Conservation (phyloP, 257 asterid genomes). For the Nicotiana tomentosiformis region DNA sequence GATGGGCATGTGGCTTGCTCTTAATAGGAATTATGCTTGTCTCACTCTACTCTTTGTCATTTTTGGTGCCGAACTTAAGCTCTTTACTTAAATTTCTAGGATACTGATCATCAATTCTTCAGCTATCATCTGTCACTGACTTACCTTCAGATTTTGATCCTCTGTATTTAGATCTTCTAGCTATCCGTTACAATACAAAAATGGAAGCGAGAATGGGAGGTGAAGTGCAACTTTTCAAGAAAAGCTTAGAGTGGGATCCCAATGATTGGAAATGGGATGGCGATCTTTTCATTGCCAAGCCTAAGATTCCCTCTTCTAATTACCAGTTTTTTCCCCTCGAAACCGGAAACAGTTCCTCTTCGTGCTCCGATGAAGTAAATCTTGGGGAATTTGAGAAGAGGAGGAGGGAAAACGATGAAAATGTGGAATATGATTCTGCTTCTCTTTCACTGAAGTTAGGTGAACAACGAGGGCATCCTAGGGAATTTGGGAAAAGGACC, state of each 20-base stretch:
- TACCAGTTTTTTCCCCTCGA: conserved; percentile 42
- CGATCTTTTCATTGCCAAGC: conserved; percentile 49
- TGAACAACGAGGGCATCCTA: conserved; percentile 14
- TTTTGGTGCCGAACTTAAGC: conserved; percentile 28
- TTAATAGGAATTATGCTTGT: conserved; percentile 22
- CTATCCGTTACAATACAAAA: too few species aligned
- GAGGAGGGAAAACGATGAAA: conserved; percentile 27
- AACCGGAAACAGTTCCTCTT: conserved; percentile 44
- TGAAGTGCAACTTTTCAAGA: conserved; percentile 4
- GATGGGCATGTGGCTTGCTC: conserved; percentile 18
- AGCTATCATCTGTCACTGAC: too few species aligned
- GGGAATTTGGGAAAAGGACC: conserved; percentile 52
- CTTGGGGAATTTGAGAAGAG: conserved; percentile 47
- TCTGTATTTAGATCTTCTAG: neutral
- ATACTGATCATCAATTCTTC: too few species aligned
- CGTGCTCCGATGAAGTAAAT: conserved; percentile 49
- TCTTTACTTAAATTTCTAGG: neutral
- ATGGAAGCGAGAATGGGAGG: conserved; percentile 49
- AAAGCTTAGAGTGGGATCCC: conserved; percentile 67
- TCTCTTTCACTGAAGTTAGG: conserved; percentile 52
- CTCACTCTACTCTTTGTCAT: conserved; percentile 1
- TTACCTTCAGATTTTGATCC: neutral
- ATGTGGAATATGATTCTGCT: neutral
- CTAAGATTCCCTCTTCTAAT: conserved; percentile 28
- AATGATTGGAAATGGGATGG: conserved; percentile 78